Evolutionary conservation across 345 rosid species (phyloP), one percentile per base, ranked within the genome.

Genomic region (Clarkia xantiana): DNA sequence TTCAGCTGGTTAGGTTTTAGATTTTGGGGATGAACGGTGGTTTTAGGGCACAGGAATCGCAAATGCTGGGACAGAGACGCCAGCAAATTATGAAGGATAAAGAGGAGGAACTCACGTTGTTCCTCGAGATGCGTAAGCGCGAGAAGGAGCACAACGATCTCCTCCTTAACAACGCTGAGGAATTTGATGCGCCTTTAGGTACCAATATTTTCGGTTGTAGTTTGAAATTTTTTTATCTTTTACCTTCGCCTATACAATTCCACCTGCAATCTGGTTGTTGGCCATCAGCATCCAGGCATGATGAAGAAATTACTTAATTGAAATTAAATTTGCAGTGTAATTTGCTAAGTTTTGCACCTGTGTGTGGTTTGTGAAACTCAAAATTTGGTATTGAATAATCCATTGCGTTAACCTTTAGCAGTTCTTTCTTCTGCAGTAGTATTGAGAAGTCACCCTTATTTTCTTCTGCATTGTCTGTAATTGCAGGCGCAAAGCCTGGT

Each of bases 41-140:
- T 69, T 84, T 84, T 76, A 87, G 94, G 83, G 65, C 75, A 43
- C 77, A 78, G 53, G 94, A 91, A 44, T 68, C 76, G 65, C 75
- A 73, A 57, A 77, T 84, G 85, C 80, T 80, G 59, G 83, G 78
- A 61, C 96, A 81, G 69, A 71, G 89, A 67, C 81, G 76, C 48
- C 94, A 84, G 22, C 75, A 84, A 54, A 62, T 87, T 80, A 63
- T 73, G 87, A 84, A 77, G 69, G 94, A 84, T 61, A 87, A 80
- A 54, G 99, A 91, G 61, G 99, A 91, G 50, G 96, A 87, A 62
- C 90, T 87, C 6, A 76, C 89, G 3, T 52, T 91, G 77, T 91
- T 91, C 60, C 85, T 82, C 18, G 99, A 91, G 75, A 91, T 91
- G 96, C 78, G 74, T 34, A 78, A 75, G 49, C 81, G 85, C 13